These are phyloP conservation scores for Hevea brasiliensis DNA, from an alignment of 345 rosid genomes.

Conservation along the genomic window DNA sequence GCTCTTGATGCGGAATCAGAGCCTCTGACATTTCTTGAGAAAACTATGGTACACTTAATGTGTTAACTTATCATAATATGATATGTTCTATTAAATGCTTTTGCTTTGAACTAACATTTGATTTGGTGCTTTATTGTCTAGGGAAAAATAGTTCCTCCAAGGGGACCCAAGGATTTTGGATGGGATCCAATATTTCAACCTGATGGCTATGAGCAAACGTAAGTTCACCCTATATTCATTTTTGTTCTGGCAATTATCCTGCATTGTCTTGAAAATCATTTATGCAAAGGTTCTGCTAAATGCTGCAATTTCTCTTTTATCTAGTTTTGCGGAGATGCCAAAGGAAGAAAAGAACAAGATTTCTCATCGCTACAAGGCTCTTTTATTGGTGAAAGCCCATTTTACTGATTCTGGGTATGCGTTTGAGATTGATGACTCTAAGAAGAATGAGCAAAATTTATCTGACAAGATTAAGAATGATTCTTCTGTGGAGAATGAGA, in stretches of 20 bases:
- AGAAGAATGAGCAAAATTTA: not conserved
- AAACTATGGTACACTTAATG: conserved; percentile 52
- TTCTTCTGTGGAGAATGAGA: not conserved
- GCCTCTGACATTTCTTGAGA: conserved; percentile 72
- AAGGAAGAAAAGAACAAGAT: conserved; percentile 94
- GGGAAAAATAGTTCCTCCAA: conserved; percentile 88
- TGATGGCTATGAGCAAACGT: conserved; percentile 83
- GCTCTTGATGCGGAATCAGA: conserved; percentile 70
- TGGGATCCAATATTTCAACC: conserved; percentile 99
- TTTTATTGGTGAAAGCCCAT: conserved; percentile 65
- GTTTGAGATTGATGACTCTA: conserved; percentile 34
- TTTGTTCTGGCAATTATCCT: not conserved
- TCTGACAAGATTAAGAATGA: not conserved
- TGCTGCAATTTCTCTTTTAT: not conserved
- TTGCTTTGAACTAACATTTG: not conserved
- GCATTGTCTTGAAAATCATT: too few species aligned
- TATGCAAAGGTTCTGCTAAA: too few species aligned
- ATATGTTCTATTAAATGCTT: too few species aligned
- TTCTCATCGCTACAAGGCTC: conserved; percentile 84
- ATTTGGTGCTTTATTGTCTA: conserved; percentile 15
- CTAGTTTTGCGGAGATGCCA: conserved; percentile 82
- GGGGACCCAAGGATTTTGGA: conserved; percentile 89
- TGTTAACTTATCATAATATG: not conserved
- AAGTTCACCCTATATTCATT: conserved; percentile 4
- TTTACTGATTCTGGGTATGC: conserved; percentile 68